Base-by-base conservation (phyloP, 768 basidiomycete species). In the Dentipellis fragilis region DNA sequence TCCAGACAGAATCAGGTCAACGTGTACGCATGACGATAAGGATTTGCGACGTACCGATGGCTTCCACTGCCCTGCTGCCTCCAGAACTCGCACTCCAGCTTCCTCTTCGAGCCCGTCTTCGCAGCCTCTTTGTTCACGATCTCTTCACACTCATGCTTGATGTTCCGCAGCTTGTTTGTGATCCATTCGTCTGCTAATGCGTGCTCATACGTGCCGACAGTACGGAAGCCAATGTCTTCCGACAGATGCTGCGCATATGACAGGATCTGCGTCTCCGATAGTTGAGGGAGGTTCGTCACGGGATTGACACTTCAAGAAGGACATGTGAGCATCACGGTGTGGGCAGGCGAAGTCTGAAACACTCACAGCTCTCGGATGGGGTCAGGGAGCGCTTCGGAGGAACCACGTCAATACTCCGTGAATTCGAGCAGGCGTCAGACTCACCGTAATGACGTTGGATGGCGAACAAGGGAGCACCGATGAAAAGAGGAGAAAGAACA, bases 41-140 rank as follows among this genome's bases (percentile, higher is more conserved):
- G 39, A 1, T 29, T 29, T 6, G 29, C 29, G 29, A 72, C 85
- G 63, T 61, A 93, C 91, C 89, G 74, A 72, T 95, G 93, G 60
- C 80, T 85, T 4, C 93, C 93, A 59, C 83, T 89, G 2, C 93
- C 93, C 62, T 85, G 77, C 69, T 96, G 94, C 55, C 85, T 75
- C 88, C 90, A 95, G 0, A 94, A 83, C 64, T 96, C 92, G 63
- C 95, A 93, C 65, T 94, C 76, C n/a, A 95, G 71, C 47, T 84
- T 84, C 49, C 84, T 72, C 4, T 62, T 71, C 0, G 58, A 64
- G 19, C 59, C 58, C 12, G 57, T 63, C 40, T 59, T 63, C 16
- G 65, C 57, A 57, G 74, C 69, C 2, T 65, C 72, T 40, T 65
- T 67, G 35, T 66, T 65, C 7, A 78, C 75, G 29, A 80, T 68